Evolutionary conservation across 306 rosid species (phyloP), one percentile per base, ranked within the genome.

Genomic region (Cucurbita pepo): DNA sequence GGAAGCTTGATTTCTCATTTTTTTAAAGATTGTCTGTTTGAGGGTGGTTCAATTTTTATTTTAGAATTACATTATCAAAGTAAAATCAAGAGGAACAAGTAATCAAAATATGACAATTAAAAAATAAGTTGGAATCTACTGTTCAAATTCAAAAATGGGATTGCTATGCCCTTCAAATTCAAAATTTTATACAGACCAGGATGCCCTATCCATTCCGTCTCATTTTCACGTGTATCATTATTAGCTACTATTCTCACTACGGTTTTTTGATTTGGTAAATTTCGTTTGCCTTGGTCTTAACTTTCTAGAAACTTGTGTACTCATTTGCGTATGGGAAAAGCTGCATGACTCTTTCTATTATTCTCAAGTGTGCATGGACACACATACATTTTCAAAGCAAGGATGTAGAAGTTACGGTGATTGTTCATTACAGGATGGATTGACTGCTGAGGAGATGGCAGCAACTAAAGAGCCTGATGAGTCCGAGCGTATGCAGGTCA

Each of bases 401-500:
- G 55, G 19, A 22, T 21, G 73, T 78, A 67, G 41, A 22, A 69
- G 53, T 77, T 40, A 64, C 41, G 78, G 44, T 62, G 71, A 65
- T 52, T 10, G 48, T 52, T 74, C 71, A 81, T 67, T 79, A 74
- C 82, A 95, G 97, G 97, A 91, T 79, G 99, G 97, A 78, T 80
- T 91, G 79, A 86, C 89, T 30, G 87, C 92, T 14, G 99, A 88
- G 83, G 96, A 91, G 86, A 80, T 70, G 67, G 81, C 70, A 72
- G 81, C 83, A 45, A 85, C 62, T 79, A 86, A 81, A 75, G 92
- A 91, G 79, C 90, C 96, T 73, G 99, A 86, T 60, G 91, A 91
- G 18, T 80, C 83, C 11, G 91, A 85, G 64, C 86, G 76, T 73
- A 89, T 95, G 92, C 97, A 91, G 95, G 99, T 95, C 41, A 8